Percentiles rank a stretch among this genome's conserved stretches.
Conservation (phyloP, 1,139 yeast genomes). For the Pichia sp. region DNA sequence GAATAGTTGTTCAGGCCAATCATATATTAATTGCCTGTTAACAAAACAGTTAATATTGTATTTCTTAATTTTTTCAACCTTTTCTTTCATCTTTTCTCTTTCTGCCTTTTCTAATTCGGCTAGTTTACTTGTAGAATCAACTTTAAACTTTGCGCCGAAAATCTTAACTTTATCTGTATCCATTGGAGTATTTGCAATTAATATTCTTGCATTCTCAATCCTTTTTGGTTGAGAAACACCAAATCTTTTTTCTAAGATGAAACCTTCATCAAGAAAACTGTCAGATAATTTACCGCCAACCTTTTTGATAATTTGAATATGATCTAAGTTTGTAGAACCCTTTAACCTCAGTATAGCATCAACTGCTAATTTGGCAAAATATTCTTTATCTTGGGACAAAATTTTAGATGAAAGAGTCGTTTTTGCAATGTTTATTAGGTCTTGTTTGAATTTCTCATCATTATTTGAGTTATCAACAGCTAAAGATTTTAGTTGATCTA, state of each 20-base stretch:
- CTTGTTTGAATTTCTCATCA: constrained; percentile 60
- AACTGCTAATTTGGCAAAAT: constrained; percentile 85
- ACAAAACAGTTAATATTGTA: constrained; percentile 84
- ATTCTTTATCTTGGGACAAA: constrained; percentile 87
- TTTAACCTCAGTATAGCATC: constrained; percentile 88
- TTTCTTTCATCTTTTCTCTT: constrained; percentile 82
- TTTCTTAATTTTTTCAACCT: constrained; percentile 80
- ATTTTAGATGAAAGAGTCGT: constrained; percentile 93
- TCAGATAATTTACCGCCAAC: constrained; percentile 89
- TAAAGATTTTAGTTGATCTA: constrained; percentile 66
- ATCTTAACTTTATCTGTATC: constrained; percentile 96
- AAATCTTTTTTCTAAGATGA: constrained; percentile 81
- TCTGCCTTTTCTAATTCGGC: constrained; percentile 97
- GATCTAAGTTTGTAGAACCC: constrained; percentile 91
- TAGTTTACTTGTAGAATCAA: constrained; percentile 87
- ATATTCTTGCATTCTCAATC: constrained; percentile 74
- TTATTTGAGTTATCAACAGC: constrained; percentile 72
- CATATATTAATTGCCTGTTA: constrained; percentile 92
- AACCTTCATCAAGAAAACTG: constrained; percentile 93
- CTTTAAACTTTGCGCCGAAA: constrained; percentile 96
- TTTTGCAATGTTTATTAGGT: constrained; percentile 78
- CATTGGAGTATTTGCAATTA: constrained; percentile 93
- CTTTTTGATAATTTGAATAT: constrained; percentile 88
- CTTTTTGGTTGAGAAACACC: constrained; percentile 92
- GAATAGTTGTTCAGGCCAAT: constrained; percentile 94